phyloP scores from a whole-genome alignment of 164 flowering plant genomes.

The Pachysandra terminalis region DNA sequence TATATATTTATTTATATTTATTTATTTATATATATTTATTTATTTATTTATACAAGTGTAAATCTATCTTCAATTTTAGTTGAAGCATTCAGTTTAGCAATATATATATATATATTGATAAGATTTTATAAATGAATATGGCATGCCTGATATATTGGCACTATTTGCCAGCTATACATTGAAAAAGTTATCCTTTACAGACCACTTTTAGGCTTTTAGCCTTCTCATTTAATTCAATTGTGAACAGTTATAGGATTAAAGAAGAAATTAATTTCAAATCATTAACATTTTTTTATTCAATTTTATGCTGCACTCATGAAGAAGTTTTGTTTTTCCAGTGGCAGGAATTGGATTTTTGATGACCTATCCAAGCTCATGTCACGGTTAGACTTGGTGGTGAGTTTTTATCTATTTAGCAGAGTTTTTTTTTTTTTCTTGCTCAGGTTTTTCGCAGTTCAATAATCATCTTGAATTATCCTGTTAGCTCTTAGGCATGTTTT shows the following conservation, averaged over 20 bases:
- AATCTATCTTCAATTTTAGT: too few relatives aligned
- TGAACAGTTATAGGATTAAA: neutral
- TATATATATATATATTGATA: too few relatives aligned
- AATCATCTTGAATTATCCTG: neutral
- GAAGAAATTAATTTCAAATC: neutral
- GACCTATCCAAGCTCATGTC: slow-evolving; percentile 66
- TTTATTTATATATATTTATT: too few relatives aligned
- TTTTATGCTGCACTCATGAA: neutral
- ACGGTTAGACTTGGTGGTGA: slow-evolving; percentile 51
- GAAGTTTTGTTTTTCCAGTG: slow-evolving; percentile 10
- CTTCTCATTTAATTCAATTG: neutral
- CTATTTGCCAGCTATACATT: neutral
- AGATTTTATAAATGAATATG: too few relatives aligned
- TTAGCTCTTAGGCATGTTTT: neutral
- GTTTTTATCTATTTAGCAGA: slow-evolving; percentile 18
- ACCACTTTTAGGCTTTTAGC: neutral
- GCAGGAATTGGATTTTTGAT: slow-evolving; percentile 54
- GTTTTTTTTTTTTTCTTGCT: neutral
- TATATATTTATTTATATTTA: too few relatives aligned
- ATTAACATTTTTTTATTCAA: neutral
- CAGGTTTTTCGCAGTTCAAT: neutral
- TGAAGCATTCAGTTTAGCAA: too few relatives aligned
- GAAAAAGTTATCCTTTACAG: neutral
- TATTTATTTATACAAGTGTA: too few relatives aligned
- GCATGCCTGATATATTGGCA: too few relatives aligned